These are phyloP conservation scores for Wallacemonas sp. DNA, from an alignment of 208 protist species.

Conservation along the genomic window DNA sequence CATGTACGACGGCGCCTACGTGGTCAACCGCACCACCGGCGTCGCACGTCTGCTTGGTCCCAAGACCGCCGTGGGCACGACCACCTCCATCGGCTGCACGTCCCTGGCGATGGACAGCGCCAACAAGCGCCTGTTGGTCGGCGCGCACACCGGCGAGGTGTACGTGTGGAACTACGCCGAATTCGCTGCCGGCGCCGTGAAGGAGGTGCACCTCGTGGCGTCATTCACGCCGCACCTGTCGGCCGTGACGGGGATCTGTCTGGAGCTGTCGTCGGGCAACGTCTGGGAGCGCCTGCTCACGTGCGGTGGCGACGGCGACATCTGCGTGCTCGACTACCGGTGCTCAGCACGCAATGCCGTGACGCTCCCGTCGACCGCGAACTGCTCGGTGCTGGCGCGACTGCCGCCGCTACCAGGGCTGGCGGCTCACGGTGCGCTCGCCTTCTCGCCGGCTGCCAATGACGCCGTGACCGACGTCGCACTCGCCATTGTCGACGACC, in stretches of 20 bases:
- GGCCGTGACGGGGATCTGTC: constrained; percentile 52
- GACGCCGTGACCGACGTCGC: constrained; percentile 8
- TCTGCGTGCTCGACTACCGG: constrained; percentile 43
- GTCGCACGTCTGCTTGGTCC: constrained; percentile 22
- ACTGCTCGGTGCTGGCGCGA: background rate
- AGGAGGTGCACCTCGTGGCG: constrained; percentile 24
- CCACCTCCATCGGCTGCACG: constrained; percentile 15
- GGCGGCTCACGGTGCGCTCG: background rate
- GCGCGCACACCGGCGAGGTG: constrained; percentile 52
- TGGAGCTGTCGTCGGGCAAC: constrained; percentile 45
- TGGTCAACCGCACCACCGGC: constrained; percentile 41
- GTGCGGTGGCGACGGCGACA: constrained; percentile 36
- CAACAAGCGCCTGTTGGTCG: constrained; percentile 62
- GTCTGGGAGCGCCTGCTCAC: constrained; percentile 56
- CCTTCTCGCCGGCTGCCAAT: background rate
- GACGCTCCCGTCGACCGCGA: background rate
- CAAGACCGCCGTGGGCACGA: background rate
- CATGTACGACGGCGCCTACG: constrained; percentile 50
- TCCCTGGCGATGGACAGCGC: constrained; percentile 45
- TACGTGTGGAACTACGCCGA: constrained; percentile 56
- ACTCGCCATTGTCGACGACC: background rate
- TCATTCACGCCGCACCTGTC: constrained; percentile 33
- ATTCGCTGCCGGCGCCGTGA: constrained; percentile 39
- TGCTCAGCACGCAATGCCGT: background rate
- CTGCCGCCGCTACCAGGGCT: background rate